A percentile compares a stretch with the other conserved stretches of the same genome.
phyloP scores from a whole-genome alignment of 768 basidiomycete genomes.

The Hirschioporus abietinus region DNA sequence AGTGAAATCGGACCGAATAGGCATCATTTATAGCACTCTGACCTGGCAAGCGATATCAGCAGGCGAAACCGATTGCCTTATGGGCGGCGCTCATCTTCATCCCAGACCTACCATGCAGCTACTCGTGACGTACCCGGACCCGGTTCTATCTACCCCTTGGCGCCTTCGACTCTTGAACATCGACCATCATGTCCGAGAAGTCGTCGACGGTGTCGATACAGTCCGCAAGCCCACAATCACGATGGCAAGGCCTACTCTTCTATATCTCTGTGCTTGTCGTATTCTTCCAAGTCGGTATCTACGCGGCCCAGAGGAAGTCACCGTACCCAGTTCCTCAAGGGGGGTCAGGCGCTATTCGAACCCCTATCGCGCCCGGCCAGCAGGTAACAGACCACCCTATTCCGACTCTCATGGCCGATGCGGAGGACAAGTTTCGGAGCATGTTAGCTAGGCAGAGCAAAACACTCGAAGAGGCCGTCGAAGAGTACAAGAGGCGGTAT shows the following conservation, averaged over 20 bases:
- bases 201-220: not conserved
- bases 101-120: not conserved
- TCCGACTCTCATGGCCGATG: slow-evolving; percentile 74
- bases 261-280: slow-evolving; percentile 2
- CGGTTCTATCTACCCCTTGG: not conserved
- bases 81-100: not conserved
- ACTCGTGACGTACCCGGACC: not conserved
- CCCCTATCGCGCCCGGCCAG: slow-evolving; percentile 3
- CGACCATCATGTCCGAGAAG: not conserved
- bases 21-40: not conserved
- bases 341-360: not conserved
- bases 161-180: not conserved
- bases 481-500: slow-evolving; percentile 79
- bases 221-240: not conserved
- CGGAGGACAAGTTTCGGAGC: slow-evolving; percentile 63
- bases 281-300: slow-evolving; percentile 6
- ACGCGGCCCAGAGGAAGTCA: slow-evolving; percentile 1
- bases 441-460: slow-evolving; percentile 73
- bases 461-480: slow-evolving; percentile 71
- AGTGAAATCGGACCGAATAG: not conserved
- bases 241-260: not conserved
- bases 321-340: not conserved
- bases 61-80: not conserved
- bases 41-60: not conserved
- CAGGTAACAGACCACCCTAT: slow-evolving; percentile 65